Evolutionary conservation across 1,139 yeast species (phyloP).

Genomic region (Yamadazyma pseudoaaseri): DNA sequence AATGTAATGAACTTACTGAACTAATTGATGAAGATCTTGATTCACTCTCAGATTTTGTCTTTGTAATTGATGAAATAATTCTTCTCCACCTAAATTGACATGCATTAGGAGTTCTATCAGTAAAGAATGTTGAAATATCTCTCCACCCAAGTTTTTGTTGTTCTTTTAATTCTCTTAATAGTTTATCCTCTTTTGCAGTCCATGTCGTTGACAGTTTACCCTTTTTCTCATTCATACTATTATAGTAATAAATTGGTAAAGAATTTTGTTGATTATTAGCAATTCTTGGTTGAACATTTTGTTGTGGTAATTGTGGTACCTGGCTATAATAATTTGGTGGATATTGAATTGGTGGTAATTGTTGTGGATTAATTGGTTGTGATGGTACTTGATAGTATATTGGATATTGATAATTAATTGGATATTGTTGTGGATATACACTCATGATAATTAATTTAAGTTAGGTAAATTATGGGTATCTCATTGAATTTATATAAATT

Average conservation of each 20-base stretch:
- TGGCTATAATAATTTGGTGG: slow-evolving; percentile 1
- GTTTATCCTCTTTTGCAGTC: slow-evolving; percentile 40
- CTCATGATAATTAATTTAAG: slow-evolving; percentile 5
- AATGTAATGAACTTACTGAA: slow-evolving; percentile 6
- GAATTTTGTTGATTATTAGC: neutral
- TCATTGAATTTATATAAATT: slow-evolving; percentile 2
- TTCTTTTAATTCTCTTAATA: slow-evolving; percentile 37
- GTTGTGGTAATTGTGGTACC: neutral
- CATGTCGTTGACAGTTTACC: slow-evolving; percentile 38
- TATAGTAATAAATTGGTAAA: slow-evolving; percentile 15
- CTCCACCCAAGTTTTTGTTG: slow-evolving; percentile 47
- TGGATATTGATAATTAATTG: slow-evolving; percentile 11
- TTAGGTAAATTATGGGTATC: neutral
- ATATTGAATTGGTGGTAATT: slow-evolving; percentile 2
- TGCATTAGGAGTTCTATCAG: slow-evolving; percentile 47
- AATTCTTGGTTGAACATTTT: neutral
- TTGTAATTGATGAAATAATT: slow-evolving; percentile 22
- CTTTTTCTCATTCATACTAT: slow-evolving; percentile 15
- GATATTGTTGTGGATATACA: slow-evolving; percentile 9
- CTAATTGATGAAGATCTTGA: slow-evolving; percentile 10
- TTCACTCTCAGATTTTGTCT: slow-evolving; percentile 3
- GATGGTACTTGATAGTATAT: slow-evolving; percentile 7
- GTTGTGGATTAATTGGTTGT: neutral
- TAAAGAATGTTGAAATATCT: slow-evolving; percentile 42
- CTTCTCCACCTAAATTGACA: slow-evolving; percentile 51